Percentiles rank a stretch among this genome's conserved stretches.
Conservation (phyloP, 2,329 filamentous ascomycete genomes). For the Trichoderma sp. region DNA sequence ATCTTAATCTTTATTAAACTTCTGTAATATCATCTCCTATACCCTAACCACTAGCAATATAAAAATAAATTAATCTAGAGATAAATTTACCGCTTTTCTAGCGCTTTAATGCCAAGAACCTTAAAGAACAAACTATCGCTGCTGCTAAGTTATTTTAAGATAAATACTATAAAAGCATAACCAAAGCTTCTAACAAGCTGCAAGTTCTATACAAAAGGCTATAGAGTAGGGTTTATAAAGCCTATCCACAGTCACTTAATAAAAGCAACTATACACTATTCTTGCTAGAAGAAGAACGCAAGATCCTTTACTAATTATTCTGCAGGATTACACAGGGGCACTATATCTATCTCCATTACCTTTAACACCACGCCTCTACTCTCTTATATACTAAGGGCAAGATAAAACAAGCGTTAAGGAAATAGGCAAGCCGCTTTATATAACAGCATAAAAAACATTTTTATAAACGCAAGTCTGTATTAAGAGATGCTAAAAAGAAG, state of each 20-base stretch:
- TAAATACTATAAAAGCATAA: background rate
- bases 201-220: background rate
- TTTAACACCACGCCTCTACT: background rate
- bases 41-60: background rate
- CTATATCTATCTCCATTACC: background rate
- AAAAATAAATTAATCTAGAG: background rate
- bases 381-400: background rate
- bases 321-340: background rate
- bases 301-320: background rate
- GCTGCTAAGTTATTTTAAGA: background rate
- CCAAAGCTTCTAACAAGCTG: background rate
- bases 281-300: background rate
- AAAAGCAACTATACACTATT: background rate
- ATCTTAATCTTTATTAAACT: background rate
- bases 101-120: background rate
- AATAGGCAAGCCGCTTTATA: background rate
- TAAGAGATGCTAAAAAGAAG: background rate
- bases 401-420: background rate
- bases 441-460: background rate
- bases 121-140: background rate
- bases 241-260: background rate
- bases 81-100: background rate
- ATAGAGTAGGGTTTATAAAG: background rate
- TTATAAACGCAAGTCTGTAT: background rate
- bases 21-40: background rate